A percentile compares a stretch with the other conserved stretches of the same genome.
Conservation (phyloP, 805 yeast species). For the Ogataea glucozyma region DNA sequence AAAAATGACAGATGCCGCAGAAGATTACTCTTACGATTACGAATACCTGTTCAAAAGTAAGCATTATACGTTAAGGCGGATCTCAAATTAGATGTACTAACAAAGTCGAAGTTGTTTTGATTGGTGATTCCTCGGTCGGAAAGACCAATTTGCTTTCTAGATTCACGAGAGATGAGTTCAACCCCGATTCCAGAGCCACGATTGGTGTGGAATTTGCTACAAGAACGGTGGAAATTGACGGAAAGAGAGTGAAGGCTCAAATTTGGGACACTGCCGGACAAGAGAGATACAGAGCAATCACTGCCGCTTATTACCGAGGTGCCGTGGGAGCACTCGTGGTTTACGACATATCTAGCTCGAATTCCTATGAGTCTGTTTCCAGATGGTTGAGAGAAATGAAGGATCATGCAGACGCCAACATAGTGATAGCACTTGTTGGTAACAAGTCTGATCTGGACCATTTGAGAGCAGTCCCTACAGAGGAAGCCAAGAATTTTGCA, state of each 20-base stretch:
- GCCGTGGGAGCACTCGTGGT: constrained; percentile 97
- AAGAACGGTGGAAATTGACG: constrained; percentile 85
- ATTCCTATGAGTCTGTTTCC: constrained; percentile 79
- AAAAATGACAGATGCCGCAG: constrained; percentile 45
- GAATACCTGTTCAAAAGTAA: constrained; percentile 84
- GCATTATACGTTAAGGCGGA: constrained; percentile 22
- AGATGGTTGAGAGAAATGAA: constrained; percentile 90
- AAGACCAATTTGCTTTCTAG: constrained; percentile 91
- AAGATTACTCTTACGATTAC: constrained; percentile 78
- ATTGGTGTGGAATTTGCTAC: constrained; percentile 99
- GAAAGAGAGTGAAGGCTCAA: constrained; percentile 83
- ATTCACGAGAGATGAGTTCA: constrained; percentile 94
- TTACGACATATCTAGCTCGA: constrained; percentile 91
- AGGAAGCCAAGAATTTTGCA: constrained; percentile 94
- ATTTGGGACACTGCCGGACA: constrained; percentile 99
- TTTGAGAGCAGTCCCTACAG: constrained; percentile 94
- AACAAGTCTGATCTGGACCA: constrained; percentile 90
- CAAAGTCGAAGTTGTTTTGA: constrained; percentile 64
- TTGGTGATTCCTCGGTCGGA: constrained; percentile 98
- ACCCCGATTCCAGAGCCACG: constrained; percentile 89
- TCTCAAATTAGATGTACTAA: constrained; percentile 10
- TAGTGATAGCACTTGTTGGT: constrained; percentile 91
- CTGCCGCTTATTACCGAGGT: constrained; percentile 95
- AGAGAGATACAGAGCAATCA: constrained; percentile 96
- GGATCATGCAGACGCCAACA: constrained; percentile 92